A percentile compares a stretch with the other conserved stretches of the same genome.
phyloP scores from a whole-genome alignment of 768 basidiomycete species.

The Fibroporia radiculosa region DNA sequence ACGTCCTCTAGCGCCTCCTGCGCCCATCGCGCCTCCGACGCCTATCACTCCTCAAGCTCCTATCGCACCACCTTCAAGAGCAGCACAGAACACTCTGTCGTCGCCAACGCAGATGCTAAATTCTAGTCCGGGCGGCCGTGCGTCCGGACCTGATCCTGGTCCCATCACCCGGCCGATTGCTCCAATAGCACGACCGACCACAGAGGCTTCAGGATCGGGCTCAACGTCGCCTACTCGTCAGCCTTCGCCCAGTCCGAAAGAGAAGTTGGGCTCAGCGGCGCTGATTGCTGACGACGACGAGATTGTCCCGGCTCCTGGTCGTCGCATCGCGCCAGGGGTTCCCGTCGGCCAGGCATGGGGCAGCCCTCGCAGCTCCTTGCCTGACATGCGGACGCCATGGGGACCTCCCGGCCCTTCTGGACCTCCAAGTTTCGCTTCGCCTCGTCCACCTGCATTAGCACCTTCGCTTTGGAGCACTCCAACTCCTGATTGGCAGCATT shows the following conservation, averaged over 20 bases:
- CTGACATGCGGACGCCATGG: conserved; percentile 38
- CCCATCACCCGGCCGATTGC: conserved; percentile 54
- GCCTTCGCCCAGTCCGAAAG: conserved; percentile 54
- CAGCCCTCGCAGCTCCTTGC: conserved; percentile 32
- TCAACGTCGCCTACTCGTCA: conserved; percentile 51
- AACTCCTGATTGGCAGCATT: conserved; percentile 43
- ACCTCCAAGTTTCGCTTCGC: conserved; percentile 24
- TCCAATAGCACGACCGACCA: conserved; percentile 60
- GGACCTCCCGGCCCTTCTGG: conserved; percentile 22
- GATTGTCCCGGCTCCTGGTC: conserved; percentile 47
- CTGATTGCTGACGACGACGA: conserved; percentile 77
- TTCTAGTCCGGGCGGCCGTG: conserved; percentile 42
- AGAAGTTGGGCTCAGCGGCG: conserved; percentile 68
- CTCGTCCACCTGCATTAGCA: conserved; percentile 14
- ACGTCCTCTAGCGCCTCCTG: conserved; percentile 30
- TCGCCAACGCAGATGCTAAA: conserved; percentile 31
- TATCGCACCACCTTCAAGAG: conserved; percentile 34
- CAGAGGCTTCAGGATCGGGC: conserved; percentile 40
- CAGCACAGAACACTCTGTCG: conserved; percentile 27
- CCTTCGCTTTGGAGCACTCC: conserved; percentile 23
- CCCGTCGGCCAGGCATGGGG: conserved; percentile 40
- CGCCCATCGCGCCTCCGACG: conserved; percentile 29
- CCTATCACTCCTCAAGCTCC: conserved; percentile 26
- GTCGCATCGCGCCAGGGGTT: conserved; percentile 25
- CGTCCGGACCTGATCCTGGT: conserved; percentile 41